Conservation (phyloP, 495 filamentous ascomycete species). For the Pyrenopolyporus hunteri region DNA sequence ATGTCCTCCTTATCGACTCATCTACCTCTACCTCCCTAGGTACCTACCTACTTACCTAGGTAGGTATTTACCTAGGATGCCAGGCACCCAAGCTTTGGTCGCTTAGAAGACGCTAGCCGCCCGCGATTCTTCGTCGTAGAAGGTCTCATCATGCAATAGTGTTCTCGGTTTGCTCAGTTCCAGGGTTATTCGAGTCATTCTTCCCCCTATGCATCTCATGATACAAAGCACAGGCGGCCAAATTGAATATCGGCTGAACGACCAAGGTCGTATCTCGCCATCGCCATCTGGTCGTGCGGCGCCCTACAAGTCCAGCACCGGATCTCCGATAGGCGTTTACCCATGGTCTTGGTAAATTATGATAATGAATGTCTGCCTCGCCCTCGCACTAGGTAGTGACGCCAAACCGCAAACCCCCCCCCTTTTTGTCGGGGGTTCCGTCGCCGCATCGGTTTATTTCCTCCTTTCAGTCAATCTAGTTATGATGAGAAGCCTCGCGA, state of each 20-base stretch:
- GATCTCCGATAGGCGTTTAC: too few species aligned
- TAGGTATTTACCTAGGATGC: too few species aligned
- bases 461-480: background rate
- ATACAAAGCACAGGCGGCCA: background rate
- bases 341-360: background rate
- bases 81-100: too few species aligned
- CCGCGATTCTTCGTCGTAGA: too few species aligned
- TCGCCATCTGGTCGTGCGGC: background rate
- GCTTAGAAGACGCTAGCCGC: too few species aligned
- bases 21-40: too few species aligned
- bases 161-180: too few species aligned
- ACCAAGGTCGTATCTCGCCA: background rate
- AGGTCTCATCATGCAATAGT: too few species aligned
- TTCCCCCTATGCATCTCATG: background rate
- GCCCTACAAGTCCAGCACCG: background rate
- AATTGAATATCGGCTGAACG: background rate
- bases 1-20: too few species aligned
- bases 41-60: too few species aligned
- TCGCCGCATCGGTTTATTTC: background rate
- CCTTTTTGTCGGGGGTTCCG: background rate
- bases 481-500: slow-evolving; percentile 3
- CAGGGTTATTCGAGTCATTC: background rate
- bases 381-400: background rate
- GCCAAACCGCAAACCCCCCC: background rate
- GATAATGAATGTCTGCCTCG: slow-evolving; percentile 10